These are phyloP conservation scores for Hypsizygus marmoreus DNA, from an alignment of 768 basidiomycete species.

Conservation along the genomic window DNA sequence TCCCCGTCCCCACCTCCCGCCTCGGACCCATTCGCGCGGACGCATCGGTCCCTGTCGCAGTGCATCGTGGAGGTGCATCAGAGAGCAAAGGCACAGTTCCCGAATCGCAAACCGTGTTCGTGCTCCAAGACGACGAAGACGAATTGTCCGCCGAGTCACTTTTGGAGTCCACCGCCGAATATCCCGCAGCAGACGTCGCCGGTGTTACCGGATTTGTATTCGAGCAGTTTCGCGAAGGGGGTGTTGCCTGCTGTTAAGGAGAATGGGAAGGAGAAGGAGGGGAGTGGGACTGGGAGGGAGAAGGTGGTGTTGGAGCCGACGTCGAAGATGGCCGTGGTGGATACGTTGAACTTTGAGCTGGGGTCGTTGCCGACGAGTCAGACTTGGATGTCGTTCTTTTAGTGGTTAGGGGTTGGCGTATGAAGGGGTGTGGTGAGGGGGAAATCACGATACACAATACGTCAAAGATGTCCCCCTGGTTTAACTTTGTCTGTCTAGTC, in stretches of 20 bases:
- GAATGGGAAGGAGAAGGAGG: slow-evolving; percentile 27
- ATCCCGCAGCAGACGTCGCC: slow-evolving; percentile 31
- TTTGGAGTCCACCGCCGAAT: slow-evolving; percentile 45
- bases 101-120: slow-evolving; percentile 44
- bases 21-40: slow-evolving; percentile 38
- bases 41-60: slow-evolving; percentile 45
- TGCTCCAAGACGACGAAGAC: slow-evolving; percentile 32
- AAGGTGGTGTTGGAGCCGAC: slow-evolving; percentile 24
- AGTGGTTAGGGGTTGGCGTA: slow-evolving; percentile 11
- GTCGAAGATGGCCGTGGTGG: slow-evolving; percentile 44
- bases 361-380: slow-evolving; percentile 45
- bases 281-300: background rate
- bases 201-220: slow-evolving; percentile 42
- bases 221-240: slow-evolving; percentile 19
- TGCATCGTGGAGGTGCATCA: slow-evolving; percentile 51
- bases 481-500: too few species aligned
- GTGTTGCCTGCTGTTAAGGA: slow-evolving; percentile 32
- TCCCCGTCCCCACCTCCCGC: slow-evolving; percentile 22
- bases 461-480: too few species aligned
- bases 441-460: too few species aligned
- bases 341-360: slow-evolving; percentile 50
- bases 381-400: slow-evolving; percentile 53
- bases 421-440: too few species aligned
- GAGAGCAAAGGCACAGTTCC: slow-evolving; percentile 43
- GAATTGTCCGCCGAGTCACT: slow-evolving; percentile 43